Percentiles rank a stretch among this genome's conserved stretches.
Evolutionary conservation across 192 early-diverging fungal species (phyloP).

Genomic region (Coemansia sp.): DNA sequence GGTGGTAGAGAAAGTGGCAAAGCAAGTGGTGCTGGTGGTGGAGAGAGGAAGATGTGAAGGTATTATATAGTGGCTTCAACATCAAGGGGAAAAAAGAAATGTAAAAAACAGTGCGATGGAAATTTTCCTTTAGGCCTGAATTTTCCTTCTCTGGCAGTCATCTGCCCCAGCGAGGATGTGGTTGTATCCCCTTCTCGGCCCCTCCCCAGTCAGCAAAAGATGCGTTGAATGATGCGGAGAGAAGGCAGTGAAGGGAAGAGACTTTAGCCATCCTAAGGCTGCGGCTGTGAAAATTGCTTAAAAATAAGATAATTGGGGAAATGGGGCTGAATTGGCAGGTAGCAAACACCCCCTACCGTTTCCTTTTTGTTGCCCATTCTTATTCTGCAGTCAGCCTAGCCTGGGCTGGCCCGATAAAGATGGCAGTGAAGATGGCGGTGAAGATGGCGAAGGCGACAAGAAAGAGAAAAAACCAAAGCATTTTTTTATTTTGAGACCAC

Average conservation of each 20-base stretch:
- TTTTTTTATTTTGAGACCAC: no score
- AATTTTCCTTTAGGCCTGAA: conserved; percentile 2
- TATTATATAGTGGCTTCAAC: neutral
- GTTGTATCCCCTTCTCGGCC: neutral
- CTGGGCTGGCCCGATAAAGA: neutral
- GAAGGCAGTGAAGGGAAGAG: neutral
- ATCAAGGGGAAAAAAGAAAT: neutral
- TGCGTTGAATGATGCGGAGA: neutral
- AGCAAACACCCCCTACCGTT: conserved; percentile 2
- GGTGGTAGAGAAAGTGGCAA: neutral
- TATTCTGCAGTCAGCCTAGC: neutral
- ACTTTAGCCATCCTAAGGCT: conserved; percentile 1
- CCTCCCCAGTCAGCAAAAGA: neutral
- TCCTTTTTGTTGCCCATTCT: neutral
- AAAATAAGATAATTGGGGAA: neutral
- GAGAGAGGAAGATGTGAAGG: neutral
- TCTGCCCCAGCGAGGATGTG: neutral
- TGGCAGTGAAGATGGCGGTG: neutral
- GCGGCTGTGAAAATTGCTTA: conserved; percentile 2
- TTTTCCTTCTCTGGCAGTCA: neutral
- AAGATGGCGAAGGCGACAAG: neutral
- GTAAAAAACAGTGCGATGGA: neutral
- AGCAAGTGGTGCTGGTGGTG: neutral
- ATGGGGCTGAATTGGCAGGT: neutral
- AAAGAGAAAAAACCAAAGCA: neutral